Conservation (phyloP, 139 green algal species). For the Chlorella vulgaris region DNA sequence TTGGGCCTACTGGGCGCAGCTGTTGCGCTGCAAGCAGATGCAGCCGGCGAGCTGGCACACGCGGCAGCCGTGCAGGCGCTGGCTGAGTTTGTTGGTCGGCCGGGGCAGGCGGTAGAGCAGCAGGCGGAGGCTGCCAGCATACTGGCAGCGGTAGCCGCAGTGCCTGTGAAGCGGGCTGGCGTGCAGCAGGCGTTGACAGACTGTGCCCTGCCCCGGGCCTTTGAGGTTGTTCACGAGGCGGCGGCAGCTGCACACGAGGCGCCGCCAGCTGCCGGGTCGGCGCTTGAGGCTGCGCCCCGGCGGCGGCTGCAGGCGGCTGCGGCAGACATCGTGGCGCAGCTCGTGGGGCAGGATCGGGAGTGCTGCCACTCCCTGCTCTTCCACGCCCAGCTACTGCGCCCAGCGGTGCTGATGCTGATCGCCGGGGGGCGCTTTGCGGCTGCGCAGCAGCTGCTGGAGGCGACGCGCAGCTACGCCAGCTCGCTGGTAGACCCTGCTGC, state of each 20-base stretch:
- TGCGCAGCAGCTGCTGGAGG: slow-evolving; percentile 7
- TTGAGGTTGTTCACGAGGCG: slow-evolving; percentile 24
- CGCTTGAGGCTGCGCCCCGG: not conserved
- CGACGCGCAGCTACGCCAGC: not conserved
- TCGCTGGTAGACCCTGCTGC: not conserved
- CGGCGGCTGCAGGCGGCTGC: slow-evolving; percentile 2
- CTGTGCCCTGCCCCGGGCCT: not conserved
- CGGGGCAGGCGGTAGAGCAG: not conserved
- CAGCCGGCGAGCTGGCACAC: not conserved
- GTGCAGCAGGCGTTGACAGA: slow-evolving; percentile 22
- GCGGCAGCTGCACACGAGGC: not conserved
- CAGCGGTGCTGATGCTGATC: slow-evolving; percentile 10
- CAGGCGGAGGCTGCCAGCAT: slow-evolving; percentile 8
- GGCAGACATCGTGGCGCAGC: slow-evolving; percentile 11
- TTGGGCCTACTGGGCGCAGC: slow-evolving; percentile 5
- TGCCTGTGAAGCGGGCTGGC: not conserved
- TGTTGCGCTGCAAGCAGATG: not conserved
- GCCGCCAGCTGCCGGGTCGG: not conserved
- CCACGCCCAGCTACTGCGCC: slow-evolving; percentile 18
- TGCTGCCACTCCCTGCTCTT: slow-evolving; percentile 34
- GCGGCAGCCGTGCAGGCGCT: not conserved
- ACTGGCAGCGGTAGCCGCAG: not conserved
- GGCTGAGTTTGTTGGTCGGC: slow-evolving; percentile 1
- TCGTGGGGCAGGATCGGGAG: slow-evolving; percentile 4
- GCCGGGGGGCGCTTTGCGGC: not conserved